Base-by-base conservation (phyloP, 768 basidiomycete genomes). In the Suillus clintonianus region DNA sequence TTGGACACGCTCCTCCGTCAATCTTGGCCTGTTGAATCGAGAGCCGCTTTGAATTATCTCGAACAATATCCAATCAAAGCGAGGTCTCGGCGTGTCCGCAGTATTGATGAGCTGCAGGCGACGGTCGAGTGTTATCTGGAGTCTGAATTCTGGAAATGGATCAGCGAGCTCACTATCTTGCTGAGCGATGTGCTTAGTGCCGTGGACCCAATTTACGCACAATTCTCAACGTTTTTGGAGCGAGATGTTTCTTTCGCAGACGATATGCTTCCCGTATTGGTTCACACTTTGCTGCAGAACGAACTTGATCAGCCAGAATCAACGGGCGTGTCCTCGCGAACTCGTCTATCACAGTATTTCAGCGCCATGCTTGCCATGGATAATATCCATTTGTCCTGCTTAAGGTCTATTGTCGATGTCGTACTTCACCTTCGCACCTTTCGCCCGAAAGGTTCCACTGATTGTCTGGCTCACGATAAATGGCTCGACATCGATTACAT, bases 401-500 rank as follows among this genome's bases (percentile, higher is more conserved):
- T 77, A 57, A 77, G 77, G 60, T 82, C 84, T 15, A 82, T 98
- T 60, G 86, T 98, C 59, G 87, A 90, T 57, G 82, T 88, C 48
- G 79, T 95, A 34, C 81, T 97, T 22, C 89, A 97, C 74, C 83
- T 98, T 30, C 92, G 96, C 9, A 79, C 86, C 68, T 92, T 90
- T 65, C 71, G 69, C 3, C 83, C 83, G 5, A 74, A 71, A 9
- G 70, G 70, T 15, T 66, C 77, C 1, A 65, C 70, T 6, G 81
- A 82, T 56, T 77, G 76, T 24, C 70, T 82, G n/a, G 82, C 84
- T 2, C 85, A 90, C 68, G 87, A 94, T 72, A 84, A 83, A 64
- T 99, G 97, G 97, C 82, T 99, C 13, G 79, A 84, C 41, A 69
- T 98, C 48, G 88, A 97, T 66, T 93, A 84, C 70, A 71, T 84